A percentile compares a stretch with the other conserved stretches of the same genome.
Conservation (phyloP, 176 grass and related monocot species). For the Eleusine coracana region DNA sequence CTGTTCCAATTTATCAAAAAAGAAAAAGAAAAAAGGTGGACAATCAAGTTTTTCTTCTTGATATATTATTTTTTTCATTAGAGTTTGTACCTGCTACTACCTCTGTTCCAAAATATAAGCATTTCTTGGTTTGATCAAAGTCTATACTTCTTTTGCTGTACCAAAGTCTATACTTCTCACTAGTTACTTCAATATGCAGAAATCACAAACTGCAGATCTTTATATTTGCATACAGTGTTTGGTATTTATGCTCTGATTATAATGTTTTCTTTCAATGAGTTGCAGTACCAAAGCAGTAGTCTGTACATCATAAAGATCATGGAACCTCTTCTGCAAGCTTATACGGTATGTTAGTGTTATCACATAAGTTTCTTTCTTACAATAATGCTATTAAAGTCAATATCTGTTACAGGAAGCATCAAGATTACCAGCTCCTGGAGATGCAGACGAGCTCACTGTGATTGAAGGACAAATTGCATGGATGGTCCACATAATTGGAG, state of each 20-base stretch:
- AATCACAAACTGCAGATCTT: not conserved
- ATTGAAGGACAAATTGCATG: slow-evolving; percentile 99
- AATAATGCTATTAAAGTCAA: slow-evolving; percentile 25
- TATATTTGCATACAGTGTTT: slow-evolving; percentile 32
- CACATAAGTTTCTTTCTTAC: not conserved
- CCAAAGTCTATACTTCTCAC: not conserved
- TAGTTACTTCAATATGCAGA: not conserved
- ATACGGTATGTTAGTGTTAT: slow-evolving; percentile 75
- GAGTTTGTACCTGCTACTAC: not conserved
- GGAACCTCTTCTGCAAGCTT: slow-evolving; percentile 99
- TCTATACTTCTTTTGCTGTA: too few species aligned
- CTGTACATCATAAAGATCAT: slow-evolving; percentile 96
- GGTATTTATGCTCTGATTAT: slow-evolving; percentile 23
- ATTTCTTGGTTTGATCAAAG: too few species aligned
- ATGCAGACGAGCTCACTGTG: slow-evolving; percentile 70
- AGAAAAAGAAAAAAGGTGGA: not conserved
- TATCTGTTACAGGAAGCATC: slow-evolving; percentile 77
- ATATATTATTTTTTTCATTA: not conserved
- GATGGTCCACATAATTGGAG: slow-evolving; percentile 96
- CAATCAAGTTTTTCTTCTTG: not conserved
- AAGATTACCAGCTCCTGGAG: slow-evolving; percentile 74
- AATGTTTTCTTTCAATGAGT: slow-evolving; percentile 42
- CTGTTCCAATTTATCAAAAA: slow-evolving; percentile 13
- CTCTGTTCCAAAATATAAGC: too few species aligned
- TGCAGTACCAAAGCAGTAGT: slow-evolving; percentile 95